Base-by-base conservation (phyloP, 257 asterid species). In the Paulownia fortunei region DNA sequence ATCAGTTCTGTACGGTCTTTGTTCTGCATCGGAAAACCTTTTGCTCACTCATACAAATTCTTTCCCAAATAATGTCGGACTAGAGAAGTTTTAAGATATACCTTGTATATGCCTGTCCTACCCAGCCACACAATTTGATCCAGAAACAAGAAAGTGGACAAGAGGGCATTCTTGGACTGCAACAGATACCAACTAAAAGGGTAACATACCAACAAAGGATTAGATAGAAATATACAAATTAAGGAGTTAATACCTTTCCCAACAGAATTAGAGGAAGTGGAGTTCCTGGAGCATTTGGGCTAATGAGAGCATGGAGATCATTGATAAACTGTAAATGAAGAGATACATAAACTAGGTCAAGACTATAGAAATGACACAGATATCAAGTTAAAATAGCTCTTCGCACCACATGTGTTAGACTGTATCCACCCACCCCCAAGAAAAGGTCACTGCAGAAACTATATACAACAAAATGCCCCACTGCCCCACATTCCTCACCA, bases 61-160 rank as follows among this genome's bases (percentile, higher is more conserved):
- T 41, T 64, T 36, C 54, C 55, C 46, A 4, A 36, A 24, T 5
- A 8, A n/a, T 18, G 32, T 27, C 3, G 34, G 36, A 71, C 2
- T 27, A 41, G 19, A 32, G 13, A 32, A 56, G 55, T 24, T 51
- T 23, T 13, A 10, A 27, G 41, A 66, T 49, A 64, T 82, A 93
- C 99, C 99, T 91, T 89, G 77, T 96, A 93, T 42, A 96, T 92
- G 90, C 97, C 99, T 23, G 98, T 84, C 89, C 97, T 87, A 61
- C 97, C 94, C 80, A 96, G 89, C 97, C 97, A 96, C 79, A 90
- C 96, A 30, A 96, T 84, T 92, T 96, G 99, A 87, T 96, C 99
- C 82, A 96, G 89, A 84, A 96, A 96, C 89, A 96, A 85, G 97
- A 96, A 96, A 69, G 92, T 90, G 65, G 98, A 90, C 85, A 96